Conservation (phyloP, 2,329 filamentous ascomycete species). For the Aspergillus unguis region DNA sequence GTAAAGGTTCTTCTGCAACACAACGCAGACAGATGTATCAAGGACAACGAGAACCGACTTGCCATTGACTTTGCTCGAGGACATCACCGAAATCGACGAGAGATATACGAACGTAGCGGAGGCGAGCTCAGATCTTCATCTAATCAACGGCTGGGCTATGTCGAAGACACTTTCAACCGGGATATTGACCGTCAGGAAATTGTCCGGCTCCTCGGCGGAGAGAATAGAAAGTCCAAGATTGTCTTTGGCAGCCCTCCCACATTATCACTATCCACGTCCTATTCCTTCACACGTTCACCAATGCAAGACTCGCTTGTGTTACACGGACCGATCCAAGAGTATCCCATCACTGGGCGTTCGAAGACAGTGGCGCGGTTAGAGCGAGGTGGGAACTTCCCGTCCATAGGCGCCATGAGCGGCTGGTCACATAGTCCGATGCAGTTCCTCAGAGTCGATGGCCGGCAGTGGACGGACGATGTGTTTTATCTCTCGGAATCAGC, state of each 20-base stretch:
- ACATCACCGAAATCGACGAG: not conserved
- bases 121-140: not conserved
- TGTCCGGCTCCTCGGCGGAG: not conserved
- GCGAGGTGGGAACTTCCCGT: constrained; percentile 1
- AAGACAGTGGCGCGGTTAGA: constrained; percentile 12
- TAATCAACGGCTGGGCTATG: not conserved
- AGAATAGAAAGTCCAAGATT: not conserved
- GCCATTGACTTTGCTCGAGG: not conserved
- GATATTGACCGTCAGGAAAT: not conserved
- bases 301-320: too few species aligned
- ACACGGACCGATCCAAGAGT: constrained; percentile 5
- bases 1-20: constrained; percentile 12
- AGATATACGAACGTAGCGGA: not conserved
- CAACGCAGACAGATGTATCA: not conserved
- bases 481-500: not conserved
- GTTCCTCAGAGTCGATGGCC: constrained; percentile 5
- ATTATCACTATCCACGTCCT: not conserved
- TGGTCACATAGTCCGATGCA: constrained; percentile 2
- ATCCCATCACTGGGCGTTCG: not conserved
- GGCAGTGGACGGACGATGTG: constrained; percentile 13
- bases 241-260: constrained; percentile 7
- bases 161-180: not conserved
- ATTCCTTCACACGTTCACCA: not conserved
- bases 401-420: constrained; percentile 9
- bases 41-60: not conserved